phyloP scores from a whole-genome alignment of 805 yeast genomes.

The Blastobotrys chiropterorum region DNA sequence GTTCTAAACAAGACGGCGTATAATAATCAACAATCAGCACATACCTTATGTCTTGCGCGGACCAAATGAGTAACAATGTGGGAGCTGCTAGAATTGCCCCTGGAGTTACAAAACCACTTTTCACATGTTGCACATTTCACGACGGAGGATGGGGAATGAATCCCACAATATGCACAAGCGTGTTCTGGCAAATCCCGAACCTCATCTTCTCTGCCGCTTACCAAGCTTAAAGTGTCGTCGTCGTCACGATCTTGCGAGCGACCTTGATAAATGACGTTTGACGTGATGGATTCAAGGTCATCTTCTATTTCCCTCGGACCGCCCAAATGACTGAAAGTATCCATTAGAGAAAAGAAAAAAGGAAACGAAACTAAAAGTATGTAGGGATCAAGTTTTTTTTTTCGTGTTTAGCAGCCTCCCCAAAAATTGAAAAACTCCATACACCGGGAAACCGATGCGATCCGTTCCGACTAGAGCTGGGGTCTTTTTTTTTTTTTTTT shows the following conservation, averaged over 20 bases:
- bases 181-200: conserved; percentile 32
- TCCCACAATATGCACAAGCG: conserved; percentile 66
- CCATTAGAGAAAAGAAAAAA: conserved; percentile 10
- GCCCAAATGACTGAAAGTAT: conserved; percentile 16
- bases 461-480: too few species aligned
- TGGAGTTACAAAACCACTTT: conserved; percentile 87
- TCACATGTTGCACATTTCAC: conserved; percentile 71
- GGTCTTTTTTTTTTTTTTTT: too few species aligned
- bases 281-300: conserved; percentile 26
- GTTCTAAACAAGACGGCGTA: too few species aligned
- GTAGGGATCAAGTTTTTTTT: too few species aligned
- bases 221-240: conserved; percentile 18
- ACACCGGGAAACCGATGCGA: too few species aligned
- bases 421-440: not conserved
- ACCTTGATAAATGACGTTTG: conserved; percentile 24
- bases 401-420: not conserved
- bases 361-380: too few species aligned
- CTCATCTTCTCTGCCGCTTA: conserved; percentile 12
- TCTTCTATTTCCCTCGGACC: conserved; percentile 14
- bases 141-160: conserved; percentile 56
- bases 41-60: conserved; percentile 61
- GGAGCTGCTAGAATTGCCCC: conserved; percentile 52
- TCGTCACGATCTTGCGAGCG: conserved; percentile 15
- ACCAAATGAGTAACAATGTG: conserved; percentile 86
- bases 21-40: too few species aligned